A percentile compares a stretch with the other conserved stretches of the same genome.
Evolutionary conservation across 164 flowering plant species (phyloP).

Genomic region (Stephania yunnanensis): DNA sequence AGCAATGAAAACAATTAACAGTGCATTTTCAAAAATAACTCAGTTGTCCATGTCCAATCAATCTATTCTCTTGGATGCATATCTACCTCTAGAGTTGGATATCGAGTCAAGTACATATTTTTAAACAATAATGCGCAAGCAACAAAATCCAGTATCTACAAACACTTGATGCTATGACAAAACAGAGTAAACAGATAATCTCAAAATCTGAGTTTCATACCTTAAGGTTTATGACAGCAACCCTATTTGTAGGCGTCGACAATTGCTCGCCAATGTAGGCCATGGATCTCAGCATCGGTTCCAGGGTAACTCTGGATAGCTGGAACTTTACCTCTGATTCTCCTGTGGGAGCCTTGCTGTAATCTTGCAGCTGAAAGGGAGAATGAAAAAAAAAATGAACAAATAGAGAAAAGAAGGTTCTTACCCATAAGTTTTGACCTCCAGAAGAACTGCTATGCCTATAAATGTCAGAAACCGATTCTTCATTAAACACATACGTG

Average conservation of each 20-base stretch:
- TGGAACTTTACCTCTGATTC: slow-evolving; percentile 79
- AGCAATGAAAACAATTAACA: too few species aligned
- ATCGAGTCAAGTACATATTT: neutral
- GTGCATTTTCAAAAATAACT: too few species aligned
- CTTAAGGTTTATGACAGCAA: slow-evolving; percentile 48
- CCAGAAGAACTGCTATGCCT: neutral
- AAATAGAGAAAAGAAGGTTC: neutral
- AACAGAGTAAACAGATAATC: slow-evolving; percentile 35
- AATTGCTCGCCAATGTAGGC: slow-evolving; percentile 75
- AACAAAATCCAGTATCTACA: neutral
- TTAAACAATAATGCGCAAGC: neutral
- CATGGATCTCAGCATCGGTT: slow-evolving; percentile 82
- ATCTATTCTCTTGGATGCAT: neutral
- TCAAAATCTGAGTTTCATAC: slow-evolving; percentile 23
- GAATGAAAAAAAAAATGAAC: neutral
- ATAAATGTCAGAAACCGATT: neutral
- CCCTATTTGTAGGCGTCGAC: slow-evolving; percentile 31
- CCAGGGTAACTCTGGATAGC: slow-evolving; percentile 59
- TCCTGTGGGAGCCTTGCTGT: slow-evolving; percentile 50
- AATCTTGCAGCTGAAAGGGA: slow-evolving; percentile 59
- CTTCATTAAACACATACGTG: neutral
- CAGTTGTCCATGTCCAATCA: neutral
- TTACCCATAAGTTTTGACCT: neutral
- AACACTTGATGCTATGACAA: neutral
- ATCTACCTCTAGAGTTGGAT: neutral